Evolutionary conservation across 2,329 filamentous ascomycete species (phyloP), one percentile per base, ranked within the genome.

Genomic region (Didymella glomerata): DNA sequence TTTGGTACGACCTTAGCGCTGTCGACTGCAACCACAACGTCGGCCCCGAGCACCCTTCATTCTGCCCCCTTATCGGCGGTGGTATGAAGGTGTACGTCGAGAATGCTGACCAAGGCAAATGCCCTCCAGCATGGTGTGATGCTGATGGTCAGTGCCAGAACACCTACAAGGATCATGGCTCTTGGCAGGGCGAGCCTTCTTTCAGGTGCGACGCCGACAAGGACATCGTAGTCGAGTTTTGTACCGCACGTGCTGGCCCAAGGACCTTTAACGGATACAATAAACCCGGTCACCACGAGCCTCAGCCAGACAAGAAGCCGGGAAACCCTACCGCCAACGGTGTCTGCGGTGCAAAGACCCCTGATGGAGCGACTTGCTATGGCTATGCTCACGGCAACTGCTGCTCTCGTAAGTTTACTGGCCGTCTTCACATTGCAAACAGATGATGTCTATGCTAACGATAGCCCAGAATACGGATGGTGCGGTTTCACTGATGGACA

Each of bases 1-100:
- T 69, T 16, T 72, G 63, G 63, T 72, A 73, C 46, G 69, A 71
- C 38, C 47, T 71, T 6, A 66, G 62, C 36, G 55, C 57, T 49
- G 62, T 72, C 22, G 60, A 69, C 56, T 73, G 70, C 47, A 27
- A 63, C 3, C 13, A 13, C 1, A 4, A 1, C 2, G 51, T 18
- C 24, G 64, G 62, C 1, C 55, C 60, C 2, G 41, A 60, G 18
- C 9, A 64, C 13, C 64, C 68, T 0, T 30, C 1, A 2, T 69
- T 64, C 48, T 72, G 70, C 45, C 69, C 69, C 0, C 61, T 73
- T 2, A 40, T 67, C 1, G 40, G 38, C 11, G 65, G 69, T n/a
- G 71, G 71, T 0, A 41, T 72, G 30, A 61, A 51, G 18, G 36
- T 72, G 18, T 49, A 48, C n/a, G 49, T 67, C 11, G 48, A 60